Conservation (phyloP, 345 rosid genomes). For the Melaleuca quinquenervia region DNA sequence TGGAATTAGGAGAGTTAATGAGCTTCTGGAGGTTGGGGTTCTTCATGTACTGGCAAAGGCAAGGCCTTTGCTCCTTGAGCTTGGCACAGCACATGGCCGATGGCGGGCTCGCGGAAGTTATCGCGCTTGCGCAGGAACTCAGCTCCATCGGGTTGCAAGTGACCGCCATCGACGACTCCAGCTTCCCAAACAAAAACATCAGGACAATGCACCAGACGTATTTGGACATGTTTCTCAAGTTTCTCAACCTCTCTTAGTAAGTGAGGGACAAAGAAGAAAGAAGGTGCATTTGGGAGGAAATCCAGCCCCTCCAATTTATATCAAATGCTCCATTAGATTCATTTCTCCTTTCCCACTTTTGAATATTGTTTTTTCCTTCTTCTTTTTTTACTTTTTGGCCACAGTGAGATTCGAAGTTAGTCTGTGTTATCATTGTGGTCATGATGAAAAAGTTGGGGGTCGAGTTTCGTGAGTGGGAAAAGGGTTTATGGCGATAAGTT, state of each 20-base stretch:
- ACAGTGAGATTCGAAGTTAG: neutral
- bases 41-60: constrained; percentile 73
- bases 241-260: neutral
- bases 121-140: constrained; percentile 71
- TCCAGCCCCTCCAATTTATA: neutral
- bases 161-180: constrained; percentile 12
- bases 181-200: neutral
- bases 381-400: neutral
- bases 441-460: neutral
- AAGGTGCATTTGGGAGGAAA: neutral
- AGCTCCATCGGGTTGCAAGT: constrained; percentile 72
- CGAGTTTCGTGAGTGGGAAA: neutral
- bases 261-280: neutral
- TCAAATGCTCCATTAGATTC: neutral
- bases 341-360: neutral
- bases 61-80: constrained; percentile 79
- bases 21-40: constrained; percentile 57
- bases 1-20: constrained; percentile 75
- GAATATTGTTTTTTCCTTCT: neutral
- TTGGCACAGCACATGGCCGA: constrained; percentile 55
- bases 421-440: neutral
- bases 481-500: neutral
- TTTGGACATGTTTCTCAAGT: neutral
- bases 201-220: neutral
- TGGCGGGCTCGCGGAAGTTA: constrained; percentile 47